Percentiles rank a stretch among this genome's conserved stretches.
Conservation (phyloP, 2,329 filamentous ascomycete species). For the Furcasterigmium furcatum region DNA sequence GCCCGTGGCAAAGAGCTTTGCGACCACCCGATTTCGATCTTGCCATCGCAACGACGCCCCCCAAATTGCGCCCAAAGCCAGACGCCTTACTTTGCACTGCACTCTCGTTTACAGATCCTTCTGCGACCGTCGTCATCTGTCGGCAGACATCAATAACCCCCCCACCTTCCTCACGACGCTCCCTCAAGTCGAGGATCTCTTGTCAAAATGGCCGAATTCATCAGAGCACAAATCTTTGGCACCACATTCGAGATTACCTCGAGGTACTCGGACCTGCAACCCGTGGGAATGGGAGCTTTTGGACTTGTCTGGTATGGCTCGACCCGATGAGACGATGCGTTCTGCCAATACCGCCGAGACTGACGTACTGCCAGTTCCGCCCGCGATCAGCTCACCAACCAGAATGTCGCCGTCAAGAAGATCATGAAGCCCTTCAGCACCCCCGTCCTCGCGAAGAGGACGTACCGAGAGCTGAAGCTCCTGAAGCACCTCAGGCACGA, state of each 20-base stretch:
- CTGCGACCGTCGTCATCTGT: no score
- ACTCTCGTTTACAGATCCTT: no score
- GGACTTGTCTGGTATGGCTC: slow-evolving; percentile 85
- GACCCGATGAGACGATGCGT: not conserved
- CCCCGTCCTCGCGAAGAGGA: slow-evolving; percentile 95
- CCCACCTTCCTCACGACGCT: no score
- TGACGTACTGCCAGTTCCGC: slow-evolving; percentile 65
- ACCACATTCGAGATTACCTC: slow-evolving; percentile 99
- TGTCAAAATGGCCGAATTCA: slow-evolving; percentile 92
- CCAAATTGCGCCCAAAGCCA: no score
- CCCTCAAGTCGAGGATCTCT: not conserved
- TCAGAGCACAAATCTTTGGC: slow-evolving; percentile 98
- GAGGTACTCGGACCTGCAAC: slow-evolving; percentile 95
- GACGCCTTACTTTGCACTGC: no score
- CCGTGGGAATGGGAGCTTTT: slow-evolving; percentile 98
- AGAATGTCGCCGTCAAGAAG: slow-evolving; percentile 98
- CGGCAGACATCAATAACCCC: no score
- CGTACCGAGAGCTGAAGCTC: slow-evolving; percentile 95
- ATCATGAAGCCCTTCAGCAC: slow-evolving; percentile 99
- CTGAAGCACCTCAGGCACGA: slow-evolving; percentile 96
- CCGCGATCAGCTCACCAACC: slow-evolving; percentile 93
- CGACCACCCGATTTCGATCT: not conserved
- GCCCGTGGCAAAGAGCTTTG: not conserved
- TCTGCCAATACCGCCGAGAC: not conserved
- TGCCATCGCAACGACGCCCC: not conserved